Evolutionary conservation across 2,329 filamentous ascomycete species (phyloP).

Genomic region (Epicoccum nigrum): DNA sequence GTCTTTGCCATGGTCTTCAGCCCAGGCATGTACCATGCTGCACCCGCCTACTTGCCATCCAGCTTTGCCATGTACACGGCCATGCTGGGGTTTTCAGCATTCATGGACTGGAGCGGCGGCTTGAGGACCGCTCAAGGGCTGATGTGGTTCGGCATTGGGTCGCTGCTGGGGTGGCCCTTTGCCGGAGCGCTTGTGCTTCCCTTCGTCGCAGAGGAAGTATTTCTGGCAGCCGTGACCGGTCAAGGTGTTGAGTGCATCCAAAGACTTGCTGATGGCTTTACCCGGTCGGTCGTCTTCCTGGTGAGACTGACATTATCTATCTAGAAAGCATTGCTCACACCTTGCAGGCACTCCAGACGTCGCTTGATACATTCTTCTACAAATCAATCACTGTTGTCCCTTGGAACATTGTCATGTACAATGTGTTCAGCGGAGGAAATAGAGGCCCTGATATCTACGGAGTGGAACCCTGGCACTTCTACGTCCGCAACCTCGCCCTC

Average conservation of each 20-base stretch:
- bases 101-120: conserved; percentile 86
- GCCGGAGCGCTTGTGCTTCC: conserved; percentile 80
- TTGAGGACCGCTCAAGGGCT: conserved; percentile 82
- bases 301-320: conserved; percentile 56
- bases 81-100: conserved; percentile 84
- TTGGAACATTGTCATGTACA: conserved; percentile 95
- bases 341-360: conserved; percentile 68
- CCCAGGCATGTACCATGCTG: conserved; percentile 92
- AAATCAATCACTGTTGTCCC: conserved; percentile 76
- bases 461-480: conserved; percentile 96
- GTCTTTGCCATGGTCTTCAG: conserved; percentile 77
- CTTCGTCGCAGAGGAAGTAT: conserved; percentile 77
- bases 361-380: conserved; percentile 85
- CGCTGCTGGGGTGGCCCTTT: conserved; percentile 93
- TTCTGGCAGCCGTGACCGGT: conserved; percentile 61
- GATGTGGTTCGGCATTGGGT: conserved; percentile 87
- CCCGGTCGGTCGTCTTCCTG: conserved; percentile 71
- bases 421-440: conserved; percentile 81
- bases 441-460: conserved; percentile 90
- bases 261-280: conserved; percentile 69
- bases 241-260: conserved; percentile 65
- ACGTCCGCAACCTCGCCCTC: conserved; percentile 84
- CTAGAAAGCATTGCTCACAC: background rate
- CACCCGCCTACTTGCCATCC: conserved; percentile 84
- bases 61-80: conserved; percentile 96